Evolutionary conservation across 2,329 filamentous ascomycete genomes (phyloP), one percentile per base, ranked within the genome.

Genomic region (Alternaria alternata): DNA sequence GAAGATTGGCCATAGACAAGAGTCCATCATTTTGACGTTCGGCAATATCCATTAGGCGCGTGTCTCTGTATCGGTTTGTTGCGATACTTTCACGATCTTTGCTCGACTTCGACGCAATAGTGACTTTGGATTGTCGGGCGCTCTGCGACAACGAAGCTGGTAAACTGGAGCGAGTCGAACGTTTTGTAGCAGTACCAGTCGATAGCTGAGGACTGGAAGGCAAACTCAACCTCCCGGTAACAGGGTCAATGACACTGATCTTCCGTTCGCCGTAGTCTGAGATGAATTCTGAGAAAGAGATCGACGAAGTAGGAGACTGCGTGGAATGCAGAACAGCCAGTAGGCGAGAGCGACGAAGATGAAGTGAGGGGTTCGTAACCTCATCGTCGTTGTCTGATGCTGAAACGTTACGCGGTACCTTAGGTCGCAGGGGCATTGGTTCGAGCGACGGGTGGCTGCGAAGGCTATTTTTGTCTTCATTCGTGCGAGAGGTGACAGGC

Each of bases 1-100:
- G 86, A 22, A 95, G 84, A 71, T 93, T 93, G 62, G 93, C 90
- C 74, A 90, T 89, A 0, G 88, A 78, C 5, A 75, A 72, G 16
- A 80, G 64, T 1, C 78, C 79, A 44, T 76, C 74, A 3, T 73
- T 70, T 59, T 81, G 73, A 7, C 66, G 71, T 57, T 81, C 78
- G 2, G 78, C 76, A 52, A 76, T 70, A 34, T 80, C 77, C 59
- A 79, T 86, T 20, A 90, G 79, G 2, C 89, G 87, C 2, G 88
- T 88, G 60, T 85, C 87, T 64, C 88, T 85, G 49, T 76, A 77
- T 24, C 74, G 71, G 22, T 67, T 73, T 7, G 66, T 61, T n/a
- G 39, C 75, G 14, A 64, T 70, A 53, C 71, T 75, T 30, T 79
- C 73, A 28, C 75, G 70, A 65, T 73, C 69, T 47, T 71, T 78